phyloP scores from a whole-genome alignment of 2,329 filamentous ascomycete genomes.

The Talaromyces sp. region DNA sequence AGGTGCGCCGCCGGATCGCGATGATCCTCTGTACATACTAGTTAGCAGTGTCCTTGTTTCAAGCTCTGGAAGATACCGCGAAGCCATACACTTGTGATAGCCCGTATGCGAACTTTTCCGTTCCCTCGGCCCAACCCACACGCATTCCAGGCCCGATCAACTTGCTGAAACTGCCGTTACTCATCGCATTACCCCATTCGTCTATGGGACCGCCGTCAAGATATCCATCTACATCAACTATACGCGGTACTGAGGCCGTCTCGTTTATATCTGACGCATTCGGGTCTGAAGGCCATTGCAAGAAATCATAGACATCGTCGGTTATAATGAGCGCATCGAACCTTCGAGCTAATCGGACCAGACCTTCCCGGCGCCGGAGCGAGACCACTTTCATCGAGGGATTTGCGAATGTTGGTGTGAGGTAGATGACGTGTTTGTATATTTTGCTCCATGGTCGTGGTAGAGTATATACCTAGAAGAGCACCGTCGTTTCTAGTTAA shows the following conservation, averaged over 20 bases:
- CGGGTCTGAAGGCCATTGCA: conserved; percentile 63
- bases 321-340: conserved; percentile 77
- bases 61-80: neutral
- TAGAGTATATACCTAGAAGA: conserved; percentile 46
- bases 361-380: conserved; percentile 56
- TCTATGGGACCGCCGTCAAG: conserved; percentile 57
- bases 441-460: conserved; percentile 62
- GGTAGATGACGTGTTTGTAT: conserved; percentile 84
- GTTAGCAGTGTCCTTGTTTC: neutral
- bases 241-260: conserved; percentile 57
- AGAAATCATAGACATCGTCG: conserved; percentile 92
- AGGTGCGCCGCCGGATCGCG: conserved; percentile 55
- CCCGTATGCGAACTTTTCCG: conserved; percentile 55
- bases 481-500: neutral
- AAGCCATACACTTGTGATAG: conserved; percentile 54
- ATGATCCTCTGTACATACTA: conserved; percentile 49
- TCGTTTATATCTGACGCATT: conserved; percentile 24
- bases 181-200: conserved; percentile 72
- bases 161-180: conserved; percentile 89
- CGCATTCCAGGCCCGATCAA: conserved; percentile 74
- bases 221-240: conserved; percentile 71
- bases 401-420: conserved; percentile 83
- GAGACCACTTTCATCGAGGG: conserved; percentile 81
- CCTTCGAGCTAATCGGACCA: conserved; percentile 71
- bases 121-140: conserved; percentile 83